Evolutionary conservation across 306 rosid species (phyloP).

Genomic region (Abrus pulchellus): DNA sequence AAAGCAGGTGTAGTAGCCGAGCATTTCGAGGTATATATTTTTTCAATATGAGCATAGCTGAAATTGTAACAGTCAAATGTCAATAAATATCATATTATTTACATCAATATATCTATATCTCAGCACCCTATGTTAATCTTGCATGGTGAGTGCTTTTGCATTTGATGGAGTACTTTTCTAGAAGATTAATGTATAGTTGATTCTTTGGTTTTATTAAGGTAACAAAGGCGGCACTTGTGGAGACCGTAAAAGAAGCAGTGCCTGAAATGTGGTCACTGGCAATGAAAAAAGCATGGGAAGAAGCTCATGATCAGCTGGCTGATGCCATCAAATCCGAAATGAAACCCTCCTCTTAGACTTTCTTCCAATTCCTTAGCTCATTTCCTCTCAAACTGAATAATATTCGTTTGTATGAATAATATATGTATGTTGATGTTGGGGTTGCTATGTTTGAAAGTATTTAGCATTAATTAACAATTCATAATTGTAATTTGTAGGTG

Average conservation of each 20-base stretch:
- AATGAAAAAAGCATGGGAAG: conserved; percentile 84
- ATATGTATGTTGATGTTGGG: neutral
- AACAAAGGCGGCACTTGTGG: conserved; percentile 72
- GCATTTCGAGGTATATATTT: conserved; percentile 68
- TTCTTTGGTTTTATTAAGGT: conserved; percentile 54
- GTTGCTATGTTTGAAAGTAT: conserved; percentile 19
- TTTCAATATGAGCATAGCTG: neutral
- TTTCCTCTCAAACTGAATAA: conserved; percentile 23
- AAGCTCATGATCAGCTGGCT: conserved; percentile 81
- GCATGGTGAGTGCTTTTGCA: neutral
- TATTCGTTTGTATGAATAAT: conserved; percentile 16
- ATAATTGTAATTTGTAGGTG: neutral
- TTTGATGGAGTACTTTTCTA: neutral
- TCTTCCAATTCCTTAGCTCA: neutral
- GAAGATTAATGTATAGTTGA: neutral
- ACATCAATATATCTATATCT: neutral
- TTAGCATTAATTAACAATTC: neutral
- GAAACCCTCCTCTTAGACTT: conserved; percentile 57
- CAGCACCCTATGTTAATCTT: neutral
- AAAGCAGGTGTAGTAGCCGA: conserved; percentile 69
- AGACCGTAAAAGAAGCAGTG: conserved; percentile 77
- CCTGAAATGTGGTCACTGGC: conserved; percentile 81
- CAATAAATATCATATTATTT: neutral
- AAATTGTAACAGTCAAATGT: neutral
- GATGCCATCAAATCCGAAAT: conserved; percentile 78